Evolutionary conservation across 768 basidiomycete genomes (phyloP), one percentile per base, ranked within the genome.

Genomic region (Nevesoporus exiguus): DNA sequence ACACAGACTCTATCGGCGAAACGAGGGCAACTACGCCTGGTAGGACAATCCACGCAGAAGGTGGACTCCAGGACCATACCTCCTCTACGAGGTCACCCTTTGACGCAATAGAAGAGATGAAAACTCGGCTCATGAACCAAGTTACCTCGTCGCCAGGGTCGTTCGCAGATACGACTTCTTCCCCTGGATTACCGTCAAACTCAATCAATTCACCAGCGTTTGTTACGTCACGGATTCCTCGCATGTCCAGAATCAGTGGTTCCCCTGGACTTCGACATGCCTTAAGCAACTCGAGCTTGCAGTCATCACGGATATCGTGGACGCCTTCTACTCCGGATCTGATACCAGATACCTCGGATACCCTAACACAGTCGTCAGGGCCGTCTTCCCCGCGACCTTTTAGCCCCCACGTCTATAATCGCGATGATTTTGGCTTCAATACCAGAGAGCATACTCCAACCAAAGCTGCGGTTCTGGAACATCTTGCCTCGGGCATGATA

Each of bases 61-160:
- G 39, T 48, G 46, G 54, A 54, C 40, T 57, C 56, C 37, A 55
- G 57, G 51, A 69, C 6, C 15, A 36, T 51, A 3, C 24, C n/a
- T 30, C 31, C 21, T 40, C 42, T 3, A 61, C 55, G 22, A 50
- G 66, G 21, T 73, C 77, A 7, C 77, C 78, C 7, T 63, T 71
- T 25, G 80, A 82, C 22, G 81, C 82, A 2, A 73, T 84, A 43
- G 79, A 84, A 64, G 80, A 84, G 60, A 82, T 86, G 81, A 87
- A 85, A 68, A 75, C 70, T 59, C 73, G 82, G 37, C 79, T 85
- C 59, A 66, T 82, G 49, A 66, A 65, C 45, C 73, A 69, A 58
- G 59, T 57, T 3, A 46, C 56, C 22, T 60, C 72, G 9, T 67
- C 73, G 14, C 62, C 65, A 13, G 54, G 49, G 27, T 58, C 62